Conservation (phyloP, 176 grass and related monocot species). For the Puccinellia tenuiflora region DNA sequence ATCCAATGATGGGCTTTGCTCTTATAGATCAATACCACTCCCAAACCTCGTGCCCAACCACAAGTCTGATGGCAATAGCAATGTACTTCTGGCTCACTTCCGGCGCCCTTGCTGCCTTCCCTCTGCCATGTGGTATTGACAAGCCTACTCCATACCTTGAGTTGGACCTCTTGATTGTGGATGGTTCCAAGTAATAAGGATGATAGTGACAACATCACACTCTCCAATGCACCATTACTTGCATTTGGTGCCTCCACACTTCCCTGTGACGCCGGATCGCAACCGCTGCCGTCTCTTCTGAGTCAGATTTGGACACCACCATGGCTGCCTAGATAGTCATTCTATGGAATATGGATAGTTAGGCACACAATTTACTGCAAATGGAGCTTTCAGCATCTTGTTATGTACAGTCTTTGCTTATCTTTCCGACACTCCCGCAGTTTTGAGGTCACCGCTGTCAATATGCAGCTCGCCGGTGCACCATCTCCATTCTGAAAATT, state of each 20-base stretch:
- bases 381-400: not conserved
- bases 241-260: not conserved
- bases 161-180: not conserved
- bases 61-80: not conserved
- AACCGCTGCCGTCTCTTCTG: not conserved
- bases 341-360: not conserved
- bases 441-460: not conserved
- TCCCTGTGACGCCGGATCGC: not conserved
- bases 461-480: not conserved
- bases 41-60: not conserved
- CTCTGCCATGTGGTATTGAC: not conserved
- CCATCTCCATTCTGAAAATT: not conserved
- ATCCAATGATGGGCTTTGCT: not conserved
- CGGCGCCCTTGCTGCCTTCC: not conserved
- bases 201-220: not conserved
- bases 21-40: not conserved
- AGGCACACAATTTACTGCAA: not conserved
- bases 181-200: not conserved
- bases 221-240: not conserved
- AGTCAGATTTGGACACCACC: not conserved
- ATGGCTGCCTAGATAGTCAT: not conserved
- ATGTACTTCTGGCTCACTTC: not conserved
- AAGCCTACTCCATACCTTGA: not conserved
- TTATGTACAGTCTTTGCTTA: not conserved
- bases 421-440: not conserved